Conservation (phyloP, 1,284 basidiomycete genomes). For the Wallemia hederae region DNA sequence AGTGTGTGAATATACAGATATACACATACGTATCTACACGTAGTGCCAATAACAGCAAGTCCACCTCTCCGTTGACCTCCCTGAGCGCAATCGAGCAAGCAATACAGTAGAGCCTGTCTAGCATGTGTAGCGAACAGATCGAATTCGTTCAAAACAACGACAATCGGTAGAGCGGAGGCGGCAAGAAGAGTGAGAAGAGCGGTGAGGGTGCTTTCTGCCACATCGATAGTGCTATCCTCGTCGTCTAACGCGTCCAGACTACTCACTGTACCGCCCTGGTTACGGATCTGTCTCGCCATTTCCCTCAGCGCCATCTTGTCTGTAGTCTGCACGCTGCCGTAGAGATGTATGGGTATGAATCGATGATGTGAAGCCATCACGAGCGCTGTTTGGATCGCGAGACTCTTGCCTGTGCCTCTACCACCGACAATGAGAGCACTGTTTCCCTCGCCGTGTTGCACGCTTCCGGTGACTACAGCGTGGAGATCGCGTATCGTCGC, state of each 20-base stretch:
- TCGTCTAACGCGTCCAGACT: conserved; percentile 20
- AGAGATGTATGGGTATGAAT: conserved; percentile 48
- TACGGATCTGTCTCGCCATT: conserved; percentile 47
- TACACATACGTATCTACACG: conserved; percentile 29
- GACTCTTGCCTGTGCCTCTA: conserved; percentile 51
- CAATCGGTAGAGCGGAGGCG: conserved; percentile 42
- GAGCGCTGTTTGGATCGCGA: conserved; percentile 21
- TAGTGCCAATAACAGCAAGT: conserved; percentile 52
- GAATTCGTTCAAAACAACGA: conserved; percentile 64
- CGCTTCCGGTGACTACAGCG: conserved; percentile 37
- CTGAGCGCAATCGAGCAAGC: conserved; percentile 53
- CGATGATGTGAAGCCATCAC: conserved; percentile 11
- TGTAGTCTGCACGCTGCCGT: conserved; percentile 53
- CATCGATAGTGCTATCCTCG: conserved; percentile 10
- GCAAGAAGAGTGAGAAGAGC: conserved; percentile 50
- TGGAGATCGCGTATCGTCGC: conserved; percentile 15
- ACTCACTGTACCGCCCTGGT: conserved; percentile 21
- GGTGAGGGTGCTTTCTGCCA: not conserved
- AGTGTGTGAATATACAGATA: not conserved
- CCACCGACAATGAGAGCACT: conserved; percentile 61
- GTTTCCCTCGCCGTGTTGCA: conserved; percentile 55
- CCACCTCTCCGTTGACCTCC: conserved; percentile 30
- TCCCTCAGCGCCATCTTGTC: conserved; percentile 76
- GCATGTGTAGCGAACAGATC: conserved; percentile 70
- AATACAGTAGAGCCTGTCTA: conserved; percentile 62